A percentile compares a stretch with the other conserved stretches of the same genome.
Evolutionary conservation across 495 filamentous ascomycete genomes (phyloP).

Genomic region (Aspergillus ostianus): DNA sequence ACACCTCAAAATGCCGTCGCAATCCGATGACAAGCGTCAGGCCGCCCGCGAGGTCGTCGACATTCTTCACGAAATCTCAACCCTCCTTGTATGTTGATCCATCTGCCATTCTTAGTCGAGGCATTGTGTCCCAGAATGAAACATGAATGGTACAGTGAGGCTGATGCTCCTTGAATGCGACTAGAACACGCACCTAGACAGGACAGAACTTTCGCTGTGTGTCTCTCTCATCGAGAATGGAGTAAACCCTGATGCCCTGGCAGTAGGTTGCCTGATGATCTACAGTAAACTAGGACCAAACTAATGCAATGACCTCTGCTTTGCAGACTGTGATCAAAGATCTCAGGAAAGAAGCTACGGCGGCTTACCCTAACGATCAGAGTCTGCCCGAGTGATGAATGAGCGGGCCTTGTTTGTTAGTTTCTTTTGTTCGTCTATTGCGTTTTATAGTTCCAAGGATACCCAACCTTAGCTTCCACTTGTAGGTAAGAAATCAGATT

Average conservation of each 20-base stretch:
- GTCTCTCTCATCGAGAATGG: conserved; percentile 97
- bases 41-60: conserved; percentile 96
- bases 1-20: conserved; percentile 32
- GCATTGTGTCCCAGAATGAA: not conserved
- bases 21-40: conserved; percentile 68
- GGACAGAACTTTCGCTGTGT: conserved; percentile 86
- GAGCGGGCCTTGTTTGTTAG: not conserved
- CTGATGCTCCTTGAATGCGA: not conserved
- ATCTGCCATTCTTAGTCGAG: conserved; percentile 11
- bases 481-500: not conserved
- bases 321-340: conserved; percentile 71
- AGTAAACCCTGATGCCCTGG: conserved; percentile 91
- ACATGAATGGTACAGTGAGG: not conserved
- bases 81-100: conserved; percentile 63
- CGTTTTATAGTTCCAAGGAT: not conserved
- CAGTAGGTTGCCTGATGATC: conserved; percentile 53
- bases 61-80: conserved; percentile 91
- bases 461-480: not conserved
- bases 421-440: not conserved
- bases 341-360: conserved; percentile 57
- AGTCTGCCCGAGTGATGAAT: conserved; percentile 18
- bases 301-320: not conserved
- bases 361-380: conserved; percentile 22
- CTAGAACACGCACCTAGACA: conserved; percentile 90
- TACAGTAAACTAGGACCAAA: not conserved